Evolutionary conservation across 306 rosid species (phyloP).

Genomic region (Gillenia trifoliata): DNA sequence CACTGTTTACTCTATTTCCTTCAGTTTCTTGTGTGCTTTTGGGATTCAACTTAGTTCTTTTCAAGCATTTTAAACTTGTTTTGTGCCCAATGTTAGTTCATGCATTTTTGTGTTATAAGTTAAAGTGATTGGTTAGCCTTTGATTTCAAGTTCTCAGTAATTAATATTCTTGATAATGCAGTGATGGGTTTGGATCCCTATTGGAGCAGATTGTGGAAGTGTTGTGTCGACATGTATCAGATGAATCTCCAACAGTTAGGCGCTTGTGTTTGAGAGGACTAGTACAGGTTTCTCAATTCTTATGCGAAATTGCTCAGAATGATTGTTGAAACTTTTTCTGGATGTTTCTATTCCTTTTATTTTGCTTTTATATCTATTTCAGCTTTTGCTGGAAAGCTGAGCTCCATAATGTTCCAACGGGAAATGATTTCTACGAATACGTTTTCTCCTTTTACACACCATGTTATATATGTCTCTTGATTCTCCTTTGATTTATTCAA

Average conservation of each 20-base stretch:
- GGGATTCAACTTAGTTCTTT: neutral
- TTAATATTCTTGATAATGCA: conserved; percentile 35
- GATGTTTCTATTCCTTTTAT: conserved; percentile 8
- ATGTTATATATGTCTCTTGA: too few relatives aligned
- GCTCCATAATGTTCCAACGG: neutral
- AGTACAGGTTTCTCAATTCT: conserved; percentile 56
- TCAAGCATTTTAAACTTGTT: neutral
- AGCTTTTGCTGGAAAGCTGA: conserved; percentile 1
- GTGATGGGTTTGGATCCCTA: conserved; percentile 67
- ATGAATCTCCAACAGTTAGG: conserved; percentile 83
- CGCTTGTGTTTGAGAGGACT: conserved; percentile 93
- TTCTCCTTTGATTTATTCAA: too few relatives aligned
- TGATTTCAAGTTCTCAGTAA: conserved; percentile 23
- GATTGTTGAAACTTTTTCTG: conserved; percentile 8
- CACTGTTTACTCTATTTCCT: neutral
- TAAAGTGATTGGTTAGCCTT: neutral
- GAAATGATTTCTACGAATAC: too few relatives aligned
- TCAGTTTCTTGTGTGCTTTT: neutral
- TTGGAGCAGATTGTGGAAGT: conserved; percentile 87
- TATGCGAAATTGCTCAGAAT: neutral
- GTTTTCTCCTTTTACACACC: too few relatives aligned
- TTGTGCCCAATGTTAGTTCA: neutral
- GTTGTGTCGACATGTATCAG: conserved; percentile 82
- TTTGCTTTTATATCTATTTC: neutral
- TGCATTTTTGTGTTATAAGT: neutral